Conservation (phyloP, 108 stramenopile genomes). For the Fragilaria radians region DNA sequence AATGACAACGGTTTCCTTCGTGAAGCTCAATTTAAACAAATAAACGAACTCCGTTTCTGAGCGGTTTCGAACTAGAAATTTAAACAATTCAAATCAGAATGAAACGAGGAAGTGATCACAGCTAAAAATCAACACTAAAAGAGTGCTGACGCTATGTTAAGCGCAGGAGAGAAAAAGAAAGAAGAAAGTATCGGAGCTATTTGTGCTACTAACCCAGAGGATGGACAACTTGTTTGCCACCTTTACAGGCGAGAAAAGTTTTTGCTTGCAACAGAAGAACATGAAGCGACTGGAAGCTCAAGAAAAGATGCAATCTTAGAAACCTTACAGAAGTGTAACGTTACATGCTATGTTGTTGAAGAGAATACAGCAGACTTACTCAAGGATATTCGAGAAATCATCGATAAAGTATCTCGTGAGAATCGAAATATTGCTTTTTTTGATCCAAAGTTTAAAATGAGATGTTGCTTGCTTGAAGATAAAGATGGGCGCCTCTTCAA, state of each 20-base stretch:
- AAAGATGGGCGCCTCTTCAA: slow-evolving; percentile 3
- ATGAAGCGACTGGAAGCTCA: background rate
- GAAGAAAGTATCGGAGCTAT: background rate
- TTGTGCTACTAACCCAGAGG: background rate
- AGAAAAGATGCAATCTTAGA: background rate
- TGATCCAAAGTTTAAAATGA: background rate
- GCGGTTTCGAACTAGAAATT: too few relatives aligned
- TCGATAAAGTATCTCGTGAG: background rate
- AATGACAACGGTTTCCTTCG: too few relatives aligned
- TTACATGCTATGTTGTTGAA: background rate
- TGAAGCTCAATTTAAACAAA: too few relatives aligned
- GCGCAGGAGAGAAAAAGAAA: too few relatives aligned
- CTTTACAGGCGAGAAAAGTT: background rate
- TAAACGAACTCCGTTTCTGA: too few relatives aligned
- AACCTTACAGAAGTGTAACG: background rate
- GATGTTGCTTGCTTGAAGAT: slow-evolving; percentile 1
- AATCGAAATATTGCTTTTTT: background rate
- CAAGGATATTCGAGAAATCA: background rate
- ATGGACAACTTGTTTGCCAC: background rate
- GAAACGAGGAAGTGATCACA: too few relatives aligned
- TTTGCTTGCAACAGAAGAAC: background rate
- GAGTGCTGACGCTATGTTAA: too few relatives aligned
- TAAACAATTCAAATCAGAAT: too few relatives aligned
- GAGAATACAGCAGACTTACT: background rate
- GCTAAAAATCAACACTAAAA: too few relatives aligned